Base-by-base conservation (phyloP, 2,329 filamentous ascomycete species). In the Fulvia fulva region DNA sequence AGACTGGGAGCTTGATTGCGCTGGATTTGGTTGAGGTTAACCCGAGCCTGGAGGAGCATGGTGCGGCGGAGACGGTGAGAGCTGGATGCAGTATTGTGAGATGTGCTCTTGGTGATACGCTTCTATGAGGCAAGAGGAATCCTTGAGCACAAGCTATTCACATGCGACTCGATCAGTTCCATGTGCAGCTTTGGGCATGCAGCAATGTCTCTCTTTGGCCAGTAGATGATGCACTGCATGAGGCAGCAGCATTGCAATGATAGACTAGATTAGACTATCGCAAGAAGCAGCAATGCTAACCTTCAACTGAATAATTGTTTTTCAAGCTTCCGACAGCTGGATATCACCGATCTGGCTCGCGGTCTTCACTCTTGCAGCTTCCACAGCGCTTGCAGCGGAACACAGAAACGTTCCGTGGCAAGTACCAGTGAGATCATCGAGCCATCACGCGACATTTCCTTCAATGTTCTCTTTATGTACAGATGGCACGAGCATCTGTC, bases 31-130 rank as follows among this genome's bases (percentile, higher is more conserved):
- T 83, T 2, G 78, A 80, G 70, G 74, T 83, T 34, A 81, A 83
- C 52, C 76, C 80, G 12, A 79, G 77, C 61, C 70, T 82, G 32
- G 71, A 77, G 67, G 66, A 67, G 59, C 64, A 81, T 59, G 91
- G 89, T 5, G 91, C 90, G 1, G 82, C 83, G 57, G 91, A 97
- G 77, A 99, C 94, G 0, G 88, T 97, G 58, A 79, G 93, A 53
- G 91, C 93, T 2, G 94, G 93, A 5, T 94, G 91, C 74, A 96
- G 90, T 44, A 81, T 99, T 66, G 91, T 97, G 52, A 82, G 94
- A 58, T 97, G 93, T 72, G 93, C 91, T 5, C 78, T 97, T 64
- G 94, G 94, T 21, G 94, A 99, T 79, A 95, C 90, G 51, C 77
- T 97, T 68, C 78, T 97, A 71, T 97, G 22, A n/a, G 14, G n/a